phyloP scores from a whole-genome alignment of 768 basidiomycete genomes.

The Tulasnella sp. region DNA sequence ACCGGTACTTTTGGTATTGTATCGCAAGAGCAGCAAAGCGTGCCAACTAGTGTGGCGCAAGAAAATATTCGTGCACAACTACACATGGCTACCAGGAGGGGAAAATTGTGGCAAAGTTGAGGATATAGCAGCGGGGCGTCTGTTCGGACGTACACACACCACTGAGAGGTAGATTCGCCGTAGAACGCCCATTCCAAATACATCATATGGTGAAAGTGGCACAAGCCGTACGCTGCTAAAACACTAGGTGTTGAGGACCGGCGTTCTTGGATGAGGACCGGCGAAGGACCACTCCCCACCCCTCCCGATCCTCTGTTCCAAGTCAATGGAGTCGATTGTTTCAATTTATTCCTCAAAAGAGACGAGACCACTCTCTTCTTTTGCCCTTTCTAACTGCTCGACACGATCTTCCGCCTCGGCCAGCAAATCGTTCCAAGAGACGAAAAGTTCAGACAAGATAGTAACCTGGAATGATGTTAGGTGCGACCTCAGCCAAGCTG shows the following conservation, averaged over 20 bases:
- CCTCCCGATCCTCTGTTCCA: background rate
- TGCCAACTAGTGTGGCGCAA: background rate
- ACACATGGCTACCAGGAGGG: background rate
- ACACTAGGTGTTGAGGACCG: background rate
- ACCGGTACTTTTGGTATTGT: background rate
- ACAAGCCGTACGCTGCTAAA: background rate
- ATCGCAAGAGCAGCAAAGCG: background rate
- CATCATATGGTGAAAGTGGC: background rate
- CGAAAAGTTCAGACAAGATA: constrained; percentile 75
- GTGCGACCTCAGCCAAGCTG: constrained; percentile 5
- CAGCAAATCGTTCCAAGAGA: constrained; percentile 77
- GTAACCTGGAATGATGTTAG: constrained; percentile 56
- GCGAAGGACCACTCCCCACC: background rate
- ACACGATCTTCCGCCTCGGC: constrained; percentile 62
- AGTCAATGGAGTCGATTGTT: background rate
- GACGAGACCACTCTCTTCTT: constrained; percentile 43
- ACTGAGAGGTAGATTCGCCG: background rate
- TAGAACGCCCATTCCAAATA: background rate
- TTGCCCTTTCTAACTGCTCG: constrained; percentile 56
- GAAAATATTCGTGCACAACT: background rate
- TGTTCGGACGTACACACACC: background rate
- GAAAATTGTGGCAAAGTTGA: background rate
- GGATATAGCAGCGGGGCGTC: background rate
- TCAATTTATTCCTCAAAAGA: background rate
- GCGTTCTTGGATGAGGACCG: background rate